These are phyloP conservation scores for Macadamia tetraphylla DNA, from an alignment of 164 flowering plant genomes.

Conservation along the genomic window DNA sequence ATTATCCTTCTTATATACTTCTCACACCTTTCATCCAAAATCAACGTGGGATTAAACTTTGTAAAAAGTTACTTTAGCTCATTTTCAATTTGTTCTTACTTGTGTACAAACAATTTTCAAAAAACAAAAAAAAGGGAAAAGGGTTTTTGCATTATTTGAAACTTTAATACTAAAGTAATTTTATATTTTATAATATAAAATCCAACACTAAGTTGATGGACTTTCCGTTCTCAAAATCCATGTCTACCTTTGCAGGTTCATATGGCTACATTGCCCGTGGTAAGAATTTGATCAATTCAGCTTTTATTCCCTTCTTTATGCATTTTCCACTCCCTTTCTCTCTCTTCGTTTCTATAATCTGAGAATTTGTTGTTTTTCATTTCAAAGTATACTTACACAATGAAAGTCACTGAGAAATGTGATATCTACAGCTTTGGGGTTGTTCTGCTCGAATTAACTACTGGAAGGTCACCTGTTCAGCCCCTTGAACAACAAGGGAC, in stretches of 20 bases:
- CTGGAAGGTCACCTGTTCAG: conserved; percentile 53
- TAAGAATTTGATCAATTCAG: conserved; percentile 12
- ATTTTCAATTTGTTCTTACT: too few relatives aligned
- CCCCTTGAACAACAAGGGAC: conserved; percentile 46
- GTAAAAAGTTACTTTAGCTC: too few relatives aligned
- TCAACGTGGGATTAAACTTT: too few relatives aligned
- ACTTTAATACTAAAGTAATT: too few relatives aligned
- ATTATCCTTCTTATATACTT: too few relatives aligned
- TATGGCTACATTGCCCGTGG: conserved; percentile 75
- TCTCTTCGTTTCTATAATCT: neutral
- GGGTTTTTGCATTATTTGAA: too few relatives aligned
- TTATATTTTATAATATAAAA: too few relatives aligned
- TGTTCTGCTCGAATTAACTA: conserved; percentile 47
- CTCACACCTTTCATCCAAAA: too few relatives aligned
- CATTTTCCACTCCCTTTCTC: neutral
- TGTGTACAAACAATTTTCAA: too few relatives aligned
- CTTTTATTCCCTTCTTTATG: neutral
- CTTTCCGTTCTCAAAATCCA: conserved; percentile 42
- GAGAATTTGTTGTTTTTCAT: conserved; percentile 6
- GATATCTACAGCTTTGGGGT: conserved; percentile 65
- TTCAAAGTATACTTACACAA: conserved; percentile 60
- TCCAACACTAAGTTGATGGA: conserved; percentile 33
- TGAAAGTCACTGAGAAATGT: conserved; percentile 64
- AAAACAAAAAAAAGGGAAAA: too few relatives aligned
- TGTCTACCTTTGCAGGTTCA: conserved; percentile 66